A percentile compares a stretch with the other conserved stretches of the same genome.
Conservation (phyloP, 192 early-diverging fungal genomes). For the Coemansia sp. region DNA sequence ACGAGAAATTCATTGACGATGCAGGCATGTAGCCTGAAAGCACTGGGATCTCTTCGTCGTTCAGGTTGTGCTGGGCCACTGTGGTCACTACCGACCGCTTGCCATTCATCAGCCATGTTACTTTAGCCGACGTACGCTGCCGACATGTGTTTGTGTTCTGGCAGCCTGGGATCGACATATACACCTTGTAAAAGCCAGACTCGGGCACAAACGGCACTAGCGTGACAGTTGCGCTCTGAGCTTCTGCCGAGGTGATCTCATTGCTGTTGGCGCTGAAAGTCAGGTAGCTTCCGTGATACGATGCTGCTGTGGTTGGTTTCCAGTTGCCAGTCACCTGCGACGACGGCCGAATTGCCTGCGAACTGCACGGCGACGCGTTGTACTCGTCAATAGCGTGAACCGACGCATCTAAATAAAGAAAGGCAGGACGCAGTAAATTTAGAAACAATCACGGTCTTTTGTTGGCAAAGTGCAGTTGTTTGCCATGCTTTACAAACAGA, state of each 20-base stretch:
- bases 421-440: conserved; percentile 6
- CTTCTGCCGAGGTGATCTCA: conserved; percentile 17
- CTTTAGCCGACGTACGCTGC: conserved; percentile 30
- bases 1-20: conserved; percentile 51
- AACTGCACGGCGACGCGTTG: conserved; percentile 41
- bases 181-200: conserved; percentile 60
- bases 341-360: conserved; percentile 19
- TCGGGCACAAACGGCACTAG: conserved; percentile 59
- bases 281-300: conserved; percentile 31
- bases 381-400: conserved; percentile 36
- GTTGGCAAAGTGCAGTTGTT: too few species aligned
- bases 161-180: conserved; percentile 58
- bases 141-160: conserved; percentile 52
- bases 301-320: conserved; percentile 30
- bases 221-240: conserved; percentile 18
- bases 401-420: conserved; percentile 31
- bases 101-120: conserved; percentile 20
- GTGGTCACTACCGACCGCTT: conserved; percentile 24
- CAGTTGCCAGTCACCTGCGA: conserved; percentile 30
- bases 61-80: conserved; percentile 47
- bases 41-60: conserved; percentile 47
- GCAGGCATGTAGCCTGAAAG: conserved; percentile 53
- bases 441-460: conserved; percentile 6
- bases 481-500: too few species aligned
- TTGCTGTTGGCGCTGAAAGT: conserved; percentile 28